A percentile compares a stretch with the other conserved stretches of the same genome.
phyloP scores from a whole-genome alignment of 2,329 filamentous ascomycete genomes.

The Paraphoma sp. region DNA sequence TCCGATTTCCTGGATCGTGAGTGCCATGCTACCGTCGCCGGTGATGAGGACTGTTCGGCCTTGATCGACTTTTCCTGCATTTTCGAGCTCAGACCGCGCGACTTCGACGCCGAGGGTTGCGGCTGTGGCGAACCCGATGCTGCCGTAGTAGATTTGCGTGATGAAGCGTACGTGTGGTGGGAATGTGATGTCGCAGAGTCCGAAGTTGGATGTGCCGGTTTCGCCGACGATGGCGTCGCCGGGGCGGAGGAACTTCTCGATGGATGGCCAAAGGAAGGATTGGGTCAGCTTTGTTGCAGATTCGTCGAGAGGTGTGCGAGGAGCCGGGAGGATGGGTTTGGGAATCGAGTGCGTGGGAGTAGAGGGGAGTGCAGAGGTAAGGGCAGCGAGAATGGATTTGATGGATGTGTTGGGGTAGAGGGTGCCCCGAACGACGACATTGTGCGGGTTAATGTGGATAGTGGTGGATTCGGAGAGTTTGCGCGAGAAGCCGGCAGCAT shows the following conservation, averaged over 20 bases:
- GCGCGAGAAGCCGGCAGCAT: constrained; percentile 51
- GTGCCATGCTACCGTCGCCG: constrained; percentile 69
- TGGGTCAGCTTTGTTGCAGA: constrained; percentile 51
- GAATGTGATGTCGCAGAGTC: constrained; percentile 45
- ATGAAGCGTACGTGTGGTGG: constrained; percentile 37
- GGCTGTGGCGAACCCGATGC: constrained; percentile 52
- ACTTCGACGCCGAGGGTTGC: constrained; percentile 51
- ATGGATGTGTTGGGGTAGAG: constrained; percentile 43
- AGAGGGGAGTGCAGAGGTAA: constrained; percentile 32
- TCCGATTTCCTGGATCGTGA: constrained; percentile 71
- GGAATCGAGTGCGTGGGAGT: constrained; percentile 29
- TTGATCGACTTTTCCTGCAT: not conserved
- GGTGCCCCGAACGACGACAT: constrained; percentile 45
- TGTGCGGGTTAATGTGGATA: constrained; percentile 47
- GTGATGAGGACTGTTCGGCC: constrained; percentile 63
- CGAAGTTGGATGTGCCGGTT: constrained; percentile 51
- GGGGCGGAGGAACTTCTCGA: constrained; percentile 45
- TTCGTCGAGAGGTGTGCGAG: constrained; percentile 35
- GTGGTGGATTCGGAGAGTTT: constrained; percentile 35
- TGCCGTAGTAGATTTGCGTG: constrained; percentile 53
- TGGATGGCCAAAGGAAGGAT: constrained; percentile 53
- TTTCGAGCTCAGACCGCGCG: constrained; percentile 57
- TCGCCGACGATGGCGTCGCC: constrained; percentile 51
- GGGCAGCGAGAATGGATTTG: constrained; percentile 43
- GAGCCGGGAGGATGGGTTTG: constrained; percentile 35